A percentile compares a stretch with the other conserved stretches of the same genome.
phyloP scores from a whole-genome alignment of 2,329 filamentous ascomycete species.

The Trichoderma sp. region DNA sequence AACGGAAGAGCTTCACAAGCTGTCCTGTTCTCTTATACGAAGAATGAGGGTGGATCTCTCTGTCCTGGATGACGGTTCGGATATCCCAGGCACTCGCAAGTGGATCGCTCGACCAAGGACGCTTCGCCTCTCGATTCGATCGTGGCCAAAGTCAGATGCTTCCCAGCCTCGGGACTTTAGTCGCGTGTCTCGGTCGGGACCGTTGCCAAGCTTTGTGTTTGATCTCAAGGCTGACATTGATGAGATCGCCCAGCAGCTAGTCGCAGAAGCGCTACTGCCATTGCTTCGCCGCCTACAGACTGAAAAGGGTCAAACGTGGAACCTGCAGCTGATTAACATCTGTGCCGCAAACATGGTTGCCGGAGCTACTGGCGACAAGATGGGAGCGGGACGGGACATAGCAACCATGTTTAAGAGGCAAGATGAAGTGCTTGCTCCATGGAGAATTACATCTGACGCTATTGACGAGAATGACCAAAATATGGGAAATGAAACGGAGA shows the following conservation, averaged over 20 bases:
- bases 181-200: slow-evolving; percentile 71
- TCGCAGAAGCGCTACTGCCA: slow-evolving; percentile 63
- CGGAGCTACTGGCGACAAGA: slow-evolving; percentile 48
- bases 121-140: slow-evolving; percentile 74
- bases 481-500: slow-evolving; percentile 23
- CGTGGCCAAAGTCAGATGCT: slow-evolving; percentile 40
- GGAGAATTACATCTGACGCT: slow-evolving; percentile 49
- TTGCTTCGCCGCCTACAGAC: slow-evolving; percentile 74
- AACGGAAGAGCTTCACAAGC: slow-evolving; percentile 62
- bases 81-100: slow-evolving; percentile 33
- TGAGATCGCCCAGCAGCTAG: slow-evolving; percentile 63
- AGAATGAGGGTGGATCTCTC: slow-evolving; percentile 78
- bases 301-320: slow-evolving; percentile 65
- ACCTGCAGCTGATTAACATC: slow-evolving; percentile 79
- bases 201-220: slow-evolving; percentile 73
- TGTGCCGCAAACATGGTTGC: slow-evolving; percentile 81
- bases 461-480: slow-evolving; percentile 19
- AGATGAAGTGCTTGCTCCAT: slow-evolving; percentile 65
- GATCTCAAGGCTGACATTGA: slow-evolving; percentile 57
- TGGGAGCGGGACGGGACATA: slow-evolving; percentile 70
- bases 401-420: slow-evolving; percentile 77
- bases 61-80: slow-evolving; percentile 43
- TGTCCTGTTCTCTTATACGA: slow-evolving; percentile 68
- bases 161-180: slow-evolving; percentile 58
- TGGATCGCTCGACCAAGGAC: slow-evolving; percentile 85